Evolutionary conservation across 2,329 filamentous ascomycete species (phyloP), one percentile per base, ranked within the genome.

Genomic region (Aspergillus fischeri): DNA sequence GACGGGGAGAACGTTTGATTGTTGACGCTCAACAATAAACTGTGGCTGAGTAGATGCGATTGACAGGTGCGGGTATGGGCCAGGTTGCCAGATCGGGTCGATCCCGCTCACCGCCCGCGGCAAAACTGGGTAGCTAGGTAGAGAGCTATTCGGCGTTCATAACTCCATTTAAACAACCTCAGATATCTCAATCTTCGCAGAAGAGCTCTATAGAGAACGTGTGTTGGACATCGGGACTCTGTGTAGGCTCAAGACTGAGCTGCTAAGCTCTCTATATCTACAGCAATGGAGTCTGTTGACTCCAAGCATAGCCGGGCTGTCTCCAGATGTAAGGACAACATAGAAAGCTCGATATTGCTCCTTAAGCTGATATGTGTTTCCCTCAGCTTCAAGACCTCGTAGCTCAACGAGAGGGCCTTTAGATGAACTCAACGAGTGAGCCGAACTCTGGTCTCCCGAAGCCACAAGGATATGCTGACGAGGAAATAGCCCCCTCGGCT

Each of bases 321-420:
- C 32, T 76, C 74, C 27, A 70, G 69, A 65, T 69, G 75, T 77
- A 67, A 68, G 71, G 52, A 57, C 14, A 8, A 17, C 49, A 25
- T 47, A 32, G 24, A 24, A 45, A 51, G 44, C 44, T 24, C 5
- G 10, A 24, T 8, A 14, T 49, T 44, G 48, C 21, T 29, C 49
- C 38, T 17, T 29, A 25, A 28, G 5, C 27, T 51, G 51, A 27
- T 44, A 25, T 49, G 59, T 68, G 51, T 61, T 53, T 21, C 32
- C 44, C 32, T 47, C 62, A 77, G 74, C 74, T 65, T 71, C 71
- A 45, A 70, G 74, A 51, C 75, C 74, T 60, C 74, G 75, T 63
- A 73, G 74, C 62, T 72, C 87, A 48, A 94, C 91, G 4, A 90
- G 86, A 73, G 91, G 90, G 1, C 91, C 91, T 3, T 78, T 96